These are phyloP conservation scores for Crithidia thermophila DNA, from an alignment of 208 protist genomes.

Conservation along the genomic window DNA sequence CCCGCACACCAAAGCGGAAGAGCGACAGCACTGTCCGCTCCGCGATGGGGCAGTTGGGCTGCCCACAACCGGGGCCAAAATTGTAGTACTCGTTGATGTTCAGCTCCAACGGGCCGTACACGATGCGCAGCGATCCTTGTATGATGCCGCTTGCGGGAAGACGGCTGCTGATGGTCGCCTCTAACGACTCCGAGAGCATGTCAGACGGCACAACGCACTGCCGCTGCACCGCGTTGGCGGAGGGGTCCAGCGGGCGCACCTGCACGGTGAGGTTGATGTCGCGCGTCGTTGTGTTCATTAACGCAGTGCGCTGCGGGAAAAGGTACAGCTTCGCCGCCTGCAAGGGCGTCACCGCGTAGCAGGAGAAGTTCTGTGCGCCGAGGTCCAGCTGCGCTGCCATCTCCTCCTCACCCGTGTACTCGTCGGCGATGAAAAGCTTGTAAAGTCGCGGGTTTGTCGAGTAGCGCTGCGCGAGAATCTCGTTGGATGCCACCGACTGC, in stretches of 20 bases:
- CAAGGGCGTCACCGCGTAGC: constrained; percentile 78
- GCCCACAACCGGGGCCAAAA: constrained; percentile 81
- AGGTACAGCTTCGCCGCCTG: constrained; percentile 75
- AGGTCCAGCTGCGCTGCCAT: constrained; percentile 80
- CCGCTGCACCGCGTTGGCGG: constrained; percentile 61
- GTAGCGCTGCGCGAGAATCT: constrained; percentile 57
- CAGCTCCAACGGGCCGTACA: constrained; percentile 81
- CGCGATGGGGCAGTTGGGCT: constrained; percentile 74
- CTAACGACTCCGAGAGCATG: constrained; percentile 77
- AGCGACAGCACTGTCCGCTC: constrained; percentile 85
- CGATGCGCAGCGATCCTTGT: constrained; percentile 80
- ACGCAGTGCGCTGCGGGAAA: constrained; percentile 67
- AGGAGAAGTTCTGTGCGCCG: constrained; percentile 68
- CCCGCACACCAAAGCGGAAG: constrained; percentile 81
- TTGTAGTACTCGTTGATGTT: constrained; percentile 90
- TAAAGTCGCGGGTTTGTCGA: constrained; percentile 80
- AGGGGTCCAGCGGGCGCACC: constrained; percentile 56
- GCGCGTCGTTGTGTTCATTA: constrained; percentile 60
- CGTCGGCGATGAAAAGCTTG: constrained; percentile 89
- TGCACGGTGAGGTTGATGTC: constrained; percentile 81
- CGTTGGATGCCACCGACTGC: constrained; percentile 59
- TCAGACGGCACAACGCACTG: constrained; percentile 76
- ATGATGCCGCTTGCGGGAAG: constrained; percentile 73
- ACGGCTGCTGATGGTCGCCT: constrained; percentile 58
- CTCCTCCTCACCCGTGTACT: constrained; percentile 87